Conservation (phyloP, 164 flowering plant species). For the Liquidambar formosana region DNA sequence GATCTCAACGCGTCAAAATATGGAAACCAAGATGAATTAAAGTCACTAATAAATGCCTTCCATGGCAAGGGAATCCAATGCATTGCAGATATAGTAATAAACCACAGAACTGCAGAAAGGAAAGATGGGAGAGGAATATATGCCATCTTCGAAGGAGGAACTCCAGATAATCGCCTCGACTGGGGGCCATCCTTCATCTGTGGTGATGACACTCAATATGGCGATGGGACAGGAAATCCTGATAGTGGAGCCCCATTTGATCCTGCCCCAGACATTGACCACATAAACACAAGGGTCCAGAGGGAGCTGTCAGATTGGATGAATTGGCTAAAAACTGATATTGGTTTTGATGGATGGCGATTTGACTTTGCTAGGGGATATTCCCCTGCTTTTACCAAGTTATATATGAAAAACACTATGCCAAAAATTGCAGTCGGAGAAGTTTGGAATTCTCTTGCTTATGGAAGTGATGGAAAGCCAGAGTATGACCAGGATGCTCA, state of each 20-base stretch:
- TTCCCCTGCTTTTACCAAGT: too few relatives aligned
- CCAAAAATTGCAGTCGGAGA: too few relatives aligned
- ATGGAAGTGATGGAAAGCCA: too few relatives aligned
- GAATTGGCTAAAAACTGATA: too few relatives aligned
- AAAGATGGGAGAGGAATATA: conserved; percentile 64
- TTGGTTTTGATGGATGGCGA: too few relatives aligned
- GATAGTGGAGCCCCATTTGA: conserved; percentile 52
- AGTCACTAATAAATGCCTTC: conserved; percentile 46
- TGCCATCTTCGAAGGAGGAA: conserved; percentile 81
- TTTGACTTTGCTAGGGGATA: too few relatives aligned
- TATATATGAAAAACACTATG: too few relatives aligned
- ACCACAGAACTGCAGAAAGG: conserved; percentile 72
- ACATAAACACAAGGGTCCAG: conserved; percentile 60
- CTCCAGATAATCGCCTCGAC: conserved; percentile 70
- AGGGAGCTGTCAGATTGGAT: too few relatives aligned
- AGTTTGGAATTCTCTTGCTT: too few relatives aligned
- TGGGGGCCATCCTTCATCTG: conserved; percentile 77
- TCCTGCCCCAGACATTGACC: conserved; percentile 76
- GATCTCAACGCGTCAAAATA: conserved; percentile 70
- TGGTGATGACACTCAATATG: conserved; percentile 45
- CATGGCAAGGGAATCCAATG: conserved; percentile 50
- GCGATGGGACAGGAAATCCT: conserved; percentile 65
- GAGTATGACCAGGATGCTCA: conserved; percentile 58
- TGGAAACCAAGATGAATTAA: conserved; percentile 50
- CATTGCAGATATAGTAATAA: conserved; percentile 80